Conservation (phyloP, 106 monocot species). For the Cymbidium sinense region DNA sequence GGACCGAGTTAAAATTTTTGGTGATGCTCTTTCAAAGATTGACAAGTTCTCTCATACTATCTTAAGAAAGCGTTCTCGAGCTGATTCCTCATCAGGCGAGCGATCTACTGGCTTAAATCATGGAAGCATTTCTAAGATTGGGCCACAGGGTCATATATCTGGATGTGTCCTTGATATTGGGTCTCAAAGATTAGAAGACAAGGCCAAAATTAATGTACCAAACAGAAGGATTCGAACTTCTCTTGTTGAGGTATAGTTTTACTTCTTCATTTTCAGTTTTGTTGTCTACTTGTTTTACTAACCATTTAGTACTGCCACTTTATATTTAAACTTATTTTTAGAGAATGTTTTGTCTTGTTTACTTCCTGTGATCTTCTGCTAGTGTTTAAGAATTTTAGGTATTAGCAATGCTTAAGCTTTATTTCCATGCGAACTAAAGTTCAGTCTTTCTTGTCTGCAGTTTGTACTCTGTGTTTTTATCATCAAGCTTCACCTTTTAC, state of each 20-base stretch:
- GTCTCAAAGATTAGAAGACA: constrained; percentile 41
- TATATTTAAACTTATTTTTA: background rate
- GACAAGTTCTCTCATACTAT: constrained; percentile 24
- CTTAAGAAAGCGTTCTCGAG: constrained; percentile 40
- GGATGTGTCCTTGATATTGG: constrained; percentile 26
- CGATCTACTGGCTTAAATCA: constrained; percentile 18
- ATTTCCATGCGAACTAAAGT: background rate
- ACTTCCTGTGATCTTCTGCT: background rate
- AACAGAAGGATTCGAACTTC: constrained; percentile 47
- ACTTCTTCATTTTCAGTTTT: constrained; percentile 4
- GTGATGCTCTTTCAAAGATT: constrained; percentile 36
- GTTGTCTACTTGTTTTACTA: background rate
- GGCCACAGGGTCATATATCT: constrained; percentile 25
- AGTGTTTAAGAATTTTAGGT: background rate
- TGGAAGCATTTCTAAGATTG: constrained; percentile 17
- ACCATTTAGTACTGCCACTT: background rate
- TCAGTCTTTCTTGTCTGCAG: background rate
- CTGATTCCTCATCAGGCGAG: constrained; percentile 33
- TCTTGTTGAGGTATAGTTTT: constrained; percentile 31
- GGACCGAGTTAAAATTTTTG: constrained; percentile 36
- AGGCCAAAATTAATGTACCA: constrained; percentile 32
- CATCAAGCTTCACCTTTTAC: background rate
- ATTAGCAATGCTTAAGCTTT: background rate
- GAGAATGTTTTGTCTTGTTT: background rate
- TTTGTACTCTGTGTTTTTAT: background rate